A percentile compares a stretch with the other conserved stretches of the same genome.
Evolutionary conservation across 139 green algal genomes (phyloP).

Genomic region (Chlorella sp.): DNA sequence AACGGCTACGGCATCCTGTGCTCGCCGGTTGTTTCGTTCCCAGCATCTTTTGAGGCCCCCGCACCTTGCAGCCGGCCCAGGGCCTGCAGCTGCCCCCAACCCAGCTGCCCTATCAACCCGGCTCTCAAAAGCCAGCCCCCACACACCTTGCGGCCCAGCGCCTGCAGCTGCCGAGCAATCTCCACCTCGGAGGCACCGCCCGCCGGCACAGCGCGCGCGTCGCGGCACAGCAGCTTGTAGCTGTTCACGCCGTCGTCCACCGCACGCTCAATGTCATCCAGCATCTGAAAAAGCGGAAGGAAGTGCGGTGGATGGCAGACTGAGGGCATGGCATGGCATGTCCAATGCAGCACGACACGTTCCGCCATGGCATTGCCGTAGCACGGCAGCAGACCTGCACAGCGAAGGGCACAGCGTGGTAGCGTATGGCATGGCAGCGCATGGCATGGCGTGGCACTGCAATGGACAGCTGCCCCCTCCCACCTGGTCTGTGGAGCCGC

Average conservation of each 20-base stretch:
- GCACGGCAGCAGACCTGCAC: too few species aligned
- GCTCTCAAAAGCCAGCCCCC: neutral
- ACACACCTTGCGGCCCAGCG: slow-evolving; percentile 41
- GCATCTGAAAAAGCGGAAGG: slow-evolving; percentile 46
- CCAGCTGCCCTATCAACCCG: neutral
- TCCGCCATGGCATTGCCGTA: too few species aligned
- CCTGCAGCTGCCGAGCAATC: slow-evolving; percentile 73
- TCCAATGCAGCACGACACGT: too few species aligned
- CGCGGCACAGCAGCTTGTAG: slow-evolving; percentile 92
- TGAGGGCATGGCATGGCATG: too few species aligned
- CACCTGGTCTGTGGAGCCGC: slow-evolving; percentile 90
- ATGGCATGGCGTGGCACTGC: too few species aligned
- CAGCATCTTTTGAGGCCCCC: too few species aligned
- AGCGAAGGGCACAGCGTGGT: too few species aligned
- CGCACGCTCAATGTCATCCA: slow-evolving; percentile 96
- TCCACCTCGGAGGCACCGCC: slow-evolving; percentile 94
- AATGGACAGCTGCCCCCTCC: neutral
- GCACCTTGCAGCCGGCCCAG: too few species aligned
- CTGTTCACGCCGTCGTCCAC: slow-evolving; percentile 97
- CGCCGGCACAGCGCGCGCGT: slow-evolving; percentile 83
- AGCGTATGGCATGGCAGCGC: too few species aligned
- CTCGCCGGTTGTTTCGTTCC: too few species aligned
- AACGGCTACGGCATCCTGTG: too few species aligned
- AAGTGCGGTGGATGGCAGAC: neutral
- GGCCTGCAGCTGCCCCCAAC: too few species aligned